Evolutionary conservation across 2,329 filamentous ascomycete species (phyloP).

Genomic region (Exophiala sideris): DNA sequence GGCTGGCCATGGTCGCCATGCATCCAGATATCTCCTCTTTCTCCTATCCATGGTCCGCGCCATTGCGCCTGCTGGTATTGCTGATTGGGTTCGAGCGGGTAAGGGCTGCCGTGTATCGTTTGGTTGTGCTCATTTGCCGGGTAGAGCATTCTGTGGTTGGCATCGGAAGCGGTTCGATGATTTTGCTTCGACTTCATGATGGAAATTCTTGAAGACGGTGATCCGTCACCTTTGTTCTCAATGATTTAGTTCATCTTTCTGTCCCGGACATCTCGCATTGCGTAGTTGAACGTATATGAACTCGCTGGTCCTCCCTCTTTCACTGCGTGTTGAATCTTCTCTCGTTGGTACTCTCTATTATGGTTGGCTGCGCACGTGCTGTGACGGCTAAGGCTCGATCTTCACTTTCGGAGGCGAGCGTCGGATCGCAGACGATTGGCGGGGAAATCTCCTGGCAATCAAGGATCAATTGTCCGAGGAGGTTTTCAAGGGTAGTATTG

Average conservation of each 20-base stretch:
- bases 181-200: conserved; percentile 2
- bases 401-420: not conserved
- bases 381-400: not conserved
- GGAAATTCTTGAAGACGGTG: not conserved
- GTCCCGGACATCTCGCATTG: no score
- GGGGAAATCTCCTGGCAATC: not conserved
- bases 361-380: not conserved
- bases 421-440: not conserved
- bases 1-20: not conserved
- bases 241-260: not conserved
- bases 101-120: not conserved
- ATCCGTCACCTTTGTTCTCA: not conserved
- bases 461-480: not conserved
- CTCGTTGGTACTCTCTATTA: not conserved
- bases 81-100: not conserved
- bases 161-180: not conserved
- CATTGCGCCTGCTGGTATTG: not conserved
- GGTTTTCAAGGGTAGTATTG: not conserved
- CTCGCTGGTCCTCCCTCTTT: not conserved
- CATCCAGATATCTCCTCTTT: not conserved
- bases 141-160: not conserved
- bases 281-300: no score
- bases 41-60: not conserved
- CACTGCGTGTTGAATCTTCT: not conserved
- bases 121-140: not conserved